These are phyloP conservation scores for Heimioporus sp. DNA, from an alignment of 768 basidiomycete genomes.

Conservation along the genomic window DNA sequence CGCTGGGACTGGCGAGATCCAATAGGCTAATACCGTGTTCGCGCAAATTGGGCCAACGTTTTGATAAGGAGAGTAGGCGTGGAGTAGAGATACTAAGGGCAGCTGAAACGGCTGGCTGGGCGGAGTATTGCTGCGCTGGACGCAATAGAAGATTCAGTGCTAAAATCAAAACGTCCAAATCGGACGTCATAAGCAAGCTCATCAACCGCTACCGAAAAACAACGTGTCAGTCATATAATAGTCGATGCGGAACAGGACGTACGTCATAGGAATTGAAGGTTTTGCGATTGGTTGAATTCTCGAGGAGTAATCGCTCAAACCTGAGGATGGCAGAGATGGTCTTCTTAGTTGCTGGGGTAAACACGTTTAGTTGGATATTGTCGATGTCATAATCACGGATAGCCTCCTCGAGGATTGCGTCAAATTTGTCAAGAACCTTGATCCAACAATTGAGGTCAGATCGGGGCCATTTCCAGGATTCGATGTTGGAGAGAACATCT, in stretches of 20 bases:
- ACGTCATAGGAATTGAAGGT: constrained; percentile 97
- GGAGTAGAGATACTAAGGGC: constrained; percentile 79
- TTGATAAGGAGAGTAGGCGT: constrained; percentile 79
- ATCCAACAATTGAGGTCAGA: constrained; percentile 98
- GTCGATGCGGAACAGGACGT: constrained; percentile 30
- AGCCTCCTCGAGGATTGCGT: constrained; percentile 78
- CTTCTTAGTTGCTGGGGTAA: constrained; percentile 72
- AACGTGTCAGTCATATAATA: constrained; percentile 2
- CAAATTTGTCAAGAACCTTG: constrained; percentile 93
- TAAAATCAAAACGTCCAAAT: constrained; percentile 83
- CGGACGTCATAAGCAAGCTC: constrained; percentile 82
- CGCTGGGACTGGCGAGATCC: constrained; percentile 63
- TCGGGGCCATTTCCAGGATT: constrained; percentile 91
- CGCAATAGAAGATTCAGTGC: constrained; percentile 85
- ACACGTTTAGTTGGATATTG: constrained; percentile 76
- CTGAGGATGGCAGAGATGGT: constrained; percentile 78
- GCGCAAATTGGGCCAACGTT: constrained; percentile 79
- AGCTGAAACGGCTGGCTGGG: constrained; percentile 80
- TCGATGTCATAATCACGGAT: constrained; percentile 86
- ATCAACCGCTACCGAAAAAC: constrained; percentile 68
- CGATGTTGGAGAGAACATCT: constrained; percentile 62
- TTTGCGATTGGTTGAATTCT: constrained; percentile 97
- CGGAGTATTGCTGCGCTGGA: constrained; percentile 93
- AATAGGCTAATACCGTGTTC: constrained; percentile 77
- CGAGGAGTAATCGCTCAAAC: constrained; percentile 86